Conservation (phyloP, 208 protist species). For the Leishmania mexicana region DNA sequence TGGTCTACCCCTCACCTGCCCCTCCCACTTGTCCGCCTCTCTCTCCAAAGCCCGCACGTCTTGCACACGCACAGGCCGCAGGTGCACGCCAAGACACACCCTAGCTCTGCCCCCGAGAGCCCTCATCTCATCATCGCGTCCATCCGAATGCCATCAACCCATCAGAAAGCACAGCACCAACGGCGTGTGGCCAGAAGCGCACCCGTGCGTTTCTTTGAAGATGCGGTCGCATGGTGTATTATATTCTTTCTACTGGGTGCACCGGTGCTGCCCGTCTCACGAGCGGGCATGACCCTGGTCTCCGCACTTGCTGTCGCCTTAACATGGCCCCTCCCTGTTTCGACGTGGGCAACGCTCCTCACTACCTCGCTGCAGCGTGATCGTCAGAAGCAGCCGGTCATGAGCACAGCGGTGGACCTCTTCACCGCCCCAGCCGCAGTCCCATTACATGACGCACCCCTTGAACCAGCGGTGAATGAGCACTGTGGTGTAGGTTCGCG, state of each 20-base stretch:
- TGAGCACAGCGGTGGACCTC: slow-evolving; percentile 16
- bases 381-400: not conserved
- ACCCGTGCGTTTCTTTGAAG: not conserved
- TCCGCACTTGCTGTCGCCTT: slow-evolving; percentile 13
- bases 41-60: not conserved
- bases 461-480: not conserved
- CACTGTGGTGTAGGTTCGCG: not conserved
- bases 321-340: slow-evolving; percentile 25
- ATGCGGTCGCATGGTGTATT: slow-evolving; percentile 17
- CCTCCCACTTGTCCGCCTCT: not conserved
- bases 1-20: not conserved
- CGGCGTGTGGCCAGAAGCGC: not conserved
- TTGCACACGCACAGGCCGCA: not conserved
- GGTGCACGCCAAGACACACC: slow-evolving; percentile 4
- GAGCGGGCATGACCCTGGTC: slow-evolving; percentile 11
- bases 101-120: not conserved
- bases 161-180: not conserved
- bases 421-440: slow-evolving; percentile 2
- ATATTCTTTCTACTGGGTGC: slow-evolving; percentile 34
- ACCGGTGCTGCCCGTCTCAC: slow-evolving; percentile 9
- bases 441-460: not conserved
- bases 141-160: not conserved
- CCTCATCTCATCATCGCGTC: not conserved
- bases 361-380: slow-evolving; percentile 7
- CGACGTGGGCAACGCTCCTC: slow-evolving; percentile 8